Conservation (phyloP, 495 filamentous ascomycete species). For the Penicillium cataractarum region DNA sequence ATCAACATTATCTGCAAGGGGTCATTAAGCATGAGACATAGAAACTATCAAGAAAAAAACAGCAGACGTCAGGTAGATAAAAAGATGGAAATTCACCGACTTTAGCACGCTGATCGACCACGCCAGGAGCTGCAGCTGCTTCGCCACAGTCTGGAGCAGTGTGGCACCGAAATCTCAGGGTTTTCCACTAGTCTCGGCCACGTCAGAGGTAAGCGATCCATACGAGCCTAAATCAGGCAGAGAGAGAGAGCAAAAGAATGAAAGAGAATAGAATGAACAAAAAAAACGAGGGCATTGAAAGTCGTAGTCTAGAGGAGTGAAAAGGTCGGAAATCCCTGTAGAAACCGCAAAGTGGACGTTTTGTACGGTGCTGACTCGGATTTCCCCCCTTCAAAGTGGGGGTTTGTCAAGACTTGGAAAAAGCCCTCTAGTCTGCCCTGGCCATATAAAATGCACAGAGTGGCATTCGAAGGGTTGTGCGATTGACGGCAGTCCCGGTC, state of each 20-base stretch:
- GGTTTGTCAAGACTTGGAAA: constrained; percentile 4
- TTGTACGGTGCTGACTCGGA: constrained; percentile 22
- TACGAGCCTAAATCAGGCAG: constrained; percentile 20
- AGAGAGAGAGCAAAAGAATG: constrained; percentile 14
- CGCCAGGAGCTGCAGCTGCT: constrained; percentile 40
- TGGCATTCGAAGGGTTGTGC: constrained; percentile 34
- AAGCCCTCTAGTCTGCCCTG: constrained; percentile 15
- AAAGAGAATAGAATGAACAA: constrained; percentile 16
- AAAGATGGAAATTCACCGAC: constrained; percentile 31
- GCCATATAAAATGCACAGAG: constrained; percentile 29
- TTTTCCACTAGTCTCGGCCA: constrained; percentile 32
- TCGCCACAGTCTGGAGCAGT: constrained; percentile 46
- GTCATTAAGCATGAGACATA: constrained; percentile 13
- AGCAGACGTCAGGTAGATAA: constrained; percentile 28
- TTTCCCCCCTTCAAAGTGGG: constrained; percentile 28
- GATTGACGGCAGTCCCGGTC: constrained; percentile 36
- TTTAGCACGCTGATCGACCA: constrained; percentile 27
- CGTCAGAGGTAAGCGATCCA: constrained; percentile 29
- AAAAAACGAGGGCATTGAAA: not conserved
- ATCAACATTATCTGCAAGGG: constrained; percentile 16
- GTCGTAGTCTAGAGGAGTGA: not conserved
- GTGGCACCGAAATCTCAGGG: constrained; percentile 27
- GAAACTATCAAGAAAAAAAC: constrained; percentile 5
- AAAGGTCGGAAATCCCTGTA: constrained; percentile 16
- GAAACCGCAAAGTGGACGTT: constrained; percentile 3